Evolutionary conservation across 805 yeast genomes (phyloP).

Genomic region (Torulaspora gathmanii): DNA sequence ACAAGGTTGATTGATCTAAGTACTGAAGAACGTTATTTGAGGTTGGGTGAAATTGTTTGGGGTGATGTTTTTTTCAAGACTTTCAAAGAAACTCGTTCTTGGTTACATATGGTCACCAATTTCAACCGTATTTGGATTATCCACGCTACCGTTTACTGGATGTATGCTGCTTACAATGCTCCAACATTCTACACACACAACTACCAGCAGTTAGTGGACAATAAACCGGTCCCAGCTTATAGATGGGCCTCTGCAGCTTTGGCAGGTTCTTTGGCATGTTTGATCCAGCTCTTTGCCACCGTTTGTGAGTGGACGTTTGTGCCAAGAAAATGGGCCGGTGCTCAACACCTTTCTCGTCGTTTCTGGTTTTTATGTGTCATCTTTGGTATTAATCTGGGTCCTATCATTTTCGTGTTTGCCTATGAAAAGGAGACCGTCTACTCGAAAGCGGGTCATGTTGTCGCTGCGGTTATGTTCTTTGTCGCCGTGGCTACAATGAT

Average conservation of each 20-base stretch:
- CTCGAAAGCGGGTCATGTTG: conserved; percentile 69
- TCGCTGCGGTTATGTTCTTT: conserved; percentile 83
- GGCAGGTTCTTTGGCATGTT: conserved; percentile 84
- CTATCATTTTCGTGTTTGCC: conserved; percentile 79
- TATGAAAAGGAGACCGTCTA: conserved; percentile 64
- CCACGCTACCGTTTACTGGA: conserved; percentile 88
- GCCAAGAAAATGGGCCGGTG: conserved; percentile 99
- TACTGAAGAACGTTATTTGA: conserved; percentile 79
- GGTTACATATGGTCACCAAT: conserved; percentile 93
- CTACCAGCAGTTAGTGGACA: conserved; percentile 76
- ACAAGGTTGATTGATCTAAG: conserved; percentile 87
- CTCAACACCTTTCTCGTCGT: conserved; percentile 91
- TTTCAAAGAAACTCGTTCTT: conserved; percentile 90
- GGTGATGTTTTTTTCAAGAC: conserved; percentile 89
- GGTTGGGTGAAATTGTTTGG: conserved; percentile 93
- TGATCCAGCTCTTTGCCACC: conserved; percentile 82
- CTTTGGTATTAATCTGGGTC: conserved; percentile 71
- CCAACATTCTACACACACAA: conserved; percentile 86
- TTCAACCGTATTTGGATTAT: conserved; percentile 98
- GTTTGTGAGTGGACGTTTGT: conserved; percentile 91
- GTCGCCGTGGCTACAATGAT: conserved; percentile 78
- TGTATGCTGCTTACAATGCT: conserved; percentile 88
- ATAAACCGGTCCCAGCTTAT: conserved; percentile 84
- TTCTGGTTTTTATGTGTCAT: conserved; percentile 66
- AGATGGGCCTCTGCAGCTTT: conserved; percentile 90